A percentile compares a stretch with the other conserved stretches of the same genome.
phyloP scores from a whole-genome alignment of 2,329 filamentous ascomycete genomes.

The Beauveria australis region DNA sequence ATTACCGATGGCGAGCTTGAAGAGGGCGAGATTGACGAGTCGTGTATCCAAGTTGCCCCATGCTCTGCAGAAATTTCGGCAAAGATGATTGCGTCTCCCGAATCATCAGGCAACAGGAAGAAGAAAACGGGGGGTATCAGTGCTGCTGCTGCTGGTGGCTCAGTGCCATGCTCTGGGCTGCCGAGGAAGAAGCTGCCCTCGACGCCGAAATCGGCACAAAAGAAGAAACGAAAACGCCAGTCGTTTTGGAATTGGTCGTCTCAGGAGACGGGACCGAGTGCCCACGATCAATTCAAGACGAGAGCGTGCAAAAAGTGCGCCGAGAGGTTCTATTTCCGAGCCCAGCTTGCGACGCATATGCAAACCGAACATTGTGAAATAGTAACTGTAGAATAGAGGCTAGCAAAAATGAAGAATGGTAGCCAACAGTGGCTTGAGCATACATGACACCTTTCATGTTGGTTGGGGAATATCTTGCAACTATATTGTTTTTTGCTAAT shows the following conservation, averaged over 20 bases:
- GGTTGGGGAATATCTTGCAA: neutral
- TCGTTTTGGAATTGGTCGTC: neutral
- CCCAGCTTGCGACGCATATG: slow-evolving; percentile 6
- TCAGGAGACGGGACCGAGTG: neutral
- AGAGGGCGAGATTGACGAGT: slow-evolving; percentile 3
- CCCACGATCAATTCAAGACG: slow-evolving; percentile 6
- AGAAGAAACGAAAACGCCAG: neutral
- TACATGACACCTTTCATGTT: neutral
- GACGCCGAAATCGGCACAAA: neutral
- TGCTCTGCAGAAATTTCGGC: neutral
- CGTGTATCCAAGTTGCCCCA: neutral
- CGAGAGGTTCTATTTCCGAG: slow-evolving; percentile 1
- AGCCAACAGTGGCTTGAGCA: neutral
- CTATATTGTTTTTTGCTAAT: neutral
- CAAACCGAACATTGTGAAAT: neutral
- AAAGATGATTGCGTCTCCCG: neutral
- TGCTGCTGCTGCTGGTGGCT: neutral
- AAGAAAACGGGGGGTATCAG: neutral
- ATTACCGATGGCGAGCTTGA: neutral
- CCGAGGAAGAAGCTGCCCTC: neutral
- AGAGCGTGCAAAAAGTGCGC: slow-evolving; percentile 1
- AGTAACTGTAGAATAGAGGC: neutral
- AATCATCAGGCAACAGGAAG: neutral
- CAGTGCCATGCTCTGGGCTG: neutral
- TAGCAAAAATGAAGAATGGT: neutral